Base-by-base conservation (phyloP, 164 flowering plant species). In the Akebia trifoliata region DNA sequence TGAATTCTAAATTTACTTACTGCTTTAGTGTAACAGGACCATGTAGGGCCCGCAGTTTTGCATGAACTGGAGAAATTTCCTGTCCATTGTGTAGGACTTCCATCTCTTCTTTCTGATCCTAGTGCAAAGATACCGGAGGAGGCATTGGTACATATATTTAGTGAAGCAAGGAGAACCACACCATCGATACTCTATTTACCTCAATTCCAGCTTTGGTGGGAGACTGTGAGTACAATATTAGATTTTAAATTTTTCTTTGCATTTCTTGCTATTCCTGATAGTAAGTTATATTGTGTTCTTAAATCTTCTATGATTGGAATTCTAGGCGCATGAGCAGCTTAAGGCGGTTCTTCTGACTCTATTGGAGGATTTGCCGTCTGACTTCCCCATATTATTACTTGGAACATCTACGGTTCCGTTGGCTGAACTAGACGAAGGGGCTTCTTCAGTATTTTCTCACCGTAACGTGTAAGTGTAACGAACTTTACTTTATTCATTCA, bases 11-110 rank as follows among this genome's bases (percentile, higher is more conserved):
- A 72, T 73, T 44, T 77, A 79, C 86, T 86, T 65, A 81, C 83
- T 74, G 65, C 68, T 79, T 80, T 81, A 76, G 77, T 73, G 72
- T 73, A 39, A 67, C 92, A 90, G 99, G 99, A 94, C 74, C 99
- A 94, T 80, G 71, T 94, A 56, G 99, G 97, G 63, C 99, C 99
- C 61, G 97, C 99, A 12, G 78, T 94, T 69, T 76, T 94, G 53
- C 99, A 94, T 77, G 95, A 94, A 62, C 76, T 94, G 74, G 99
- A 94, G 73, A 94, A 94, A 53, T 90, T 90, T 79, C 99, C 99
- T 55, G 97, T 94, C 62, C 97, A 88, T 67, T 86, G 96, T 70
- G 74, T 94, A 28, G 99, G 94, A 34, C 91, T 94, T 69, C 86
- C 99, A 8, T 85, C 97, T 51, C 90, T 94, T 56, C 90, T 94